Base-by-base conservation (phyloP, 2,329 filamentous ascomycete genomes). In the Apiospora malaysiana region DNA sequence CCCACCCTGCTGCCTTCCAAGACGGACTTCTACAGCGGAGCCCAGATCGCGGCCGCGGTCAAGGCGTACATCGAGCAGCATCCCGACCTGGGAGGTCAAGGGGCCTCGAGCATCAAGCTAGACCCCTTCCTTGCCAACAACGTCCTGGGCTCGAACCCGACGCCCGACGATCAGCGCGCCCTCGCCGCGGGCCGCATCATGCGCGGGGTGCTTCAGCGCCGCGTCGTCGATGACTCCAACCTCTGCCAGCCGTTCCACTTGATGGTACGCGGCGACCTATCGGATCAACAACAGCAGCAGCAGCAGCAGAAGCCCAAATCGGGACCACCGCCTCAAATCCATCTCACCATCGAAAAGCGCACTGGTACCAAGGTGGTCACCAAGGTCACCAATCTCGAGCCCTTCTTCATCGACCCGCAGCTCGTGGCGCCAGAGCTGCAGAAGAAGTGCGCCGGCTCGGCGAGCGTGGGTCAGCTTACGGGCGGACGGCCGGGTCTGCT, bases 401-500 rank as follows among this genome's bases (percentile, higher is more conserved):
- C 85, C 0, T 92, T 91, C 74, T 85, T 87, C 37, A 87, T 92
- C 59, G 84, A 87, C 23, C 88, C 90, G 0, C 85, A 85, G 65
- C 80, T 87, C 1, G 81, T 92, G 69, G 89, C 90, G 1, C 90
- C 92, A 71, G 91, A 92, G 77, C 76, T 93, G 75, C 85, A 91
- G 76, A 92, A 90, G 81, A 87, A 88, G 43, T 92, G 91, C 77
- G 91, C 91, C 2, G 90, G 91, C n/a, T 89, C 87, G 71, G 91
- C 90, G 16, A 91, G 88, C 72, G 88, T 92, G 1, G 85, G 88
- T 45, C 87, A 89, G 74, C 81, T 90, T 43, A 85, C 85, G 65
- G 90, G 90, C 4, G 86, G 84, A 23, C 88, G 90, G 74, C 89
- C 89, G 0, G 70, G 70, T 5, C 82, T 91, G 2, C 87, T 92